These are phyloP conservation scores for Puya raimondii DNA, from an alignment of 176 grass and related monocot genomes.

Conservation along the genomic window DNA sequence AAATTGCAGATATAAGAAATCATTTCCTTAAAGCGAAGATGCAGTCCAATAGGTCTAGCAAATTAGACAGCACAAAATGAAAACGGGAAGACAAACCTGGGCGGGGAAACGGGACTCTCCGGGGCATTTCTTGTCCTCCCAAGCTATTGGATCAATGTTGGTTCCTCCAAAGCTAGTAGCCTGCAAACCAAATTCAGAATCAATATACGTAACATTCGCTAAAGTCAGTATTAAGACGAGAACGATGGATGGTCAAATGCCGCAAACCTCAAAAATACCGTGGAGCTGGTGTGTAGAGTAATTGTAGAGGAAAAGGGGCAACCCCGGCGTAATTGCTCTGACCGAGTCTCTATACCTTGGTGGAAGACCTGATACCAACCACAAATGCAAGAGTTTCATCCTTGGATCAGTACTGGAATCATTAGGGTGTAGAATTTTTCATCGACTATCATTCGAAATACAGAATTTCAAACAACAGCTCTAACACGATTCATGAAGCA, in stretches of 20 bases:
- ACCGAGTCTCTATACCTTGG: slow-evolving; percentile 96
- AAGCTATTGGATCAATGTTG: slow-evolving; percentile 94
- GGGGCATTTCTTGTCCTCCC: slow-evolving; percentile 98
- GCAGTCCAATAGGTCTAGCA: background rate
- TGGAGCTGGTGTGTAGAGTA: slow-evolving; percentile 98
- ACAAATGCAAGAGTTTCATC: too few relatives aligned
- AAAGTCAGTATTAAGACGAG: too few relatives aligned
- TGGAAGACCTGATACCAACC: slow-evolving; percentile 37
- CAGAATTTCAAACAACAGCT: background rate
- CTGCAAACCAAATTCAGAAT: slow-evolving; percentile 27
- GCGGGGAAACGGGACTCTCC: slow-evolving; percentile 95
- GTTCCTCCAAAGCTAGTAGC: slow-evolving; percentile 90
- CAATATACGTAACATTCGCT: background rate
- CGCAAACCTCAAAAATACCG: slow-evolving; percentile 92
- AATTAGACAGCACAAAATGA: background rate
- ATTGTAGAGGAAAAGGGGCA: slow-evolving; percentile 98
- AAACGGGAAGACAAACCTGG: slow-evolving; percentile 36
- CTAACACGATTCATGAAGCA: too few relatives aligned
- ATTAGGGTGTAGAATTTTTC: too few relatives aligned
- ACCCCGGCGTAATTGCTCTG: slow-evolving; percentile 72
- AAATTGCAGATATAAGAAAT: background rate
- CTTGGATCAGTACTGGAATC: background rate
- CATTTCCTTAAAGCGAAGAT: background rate
- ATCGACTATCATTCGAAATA: slow-evolving; percentile 7
- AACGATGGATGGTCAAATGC: too few relatives aligned